Evolutionary conservation across 169 alveolate species (phyloP).

Genomic region (Eimeria necatrix): DNA sequence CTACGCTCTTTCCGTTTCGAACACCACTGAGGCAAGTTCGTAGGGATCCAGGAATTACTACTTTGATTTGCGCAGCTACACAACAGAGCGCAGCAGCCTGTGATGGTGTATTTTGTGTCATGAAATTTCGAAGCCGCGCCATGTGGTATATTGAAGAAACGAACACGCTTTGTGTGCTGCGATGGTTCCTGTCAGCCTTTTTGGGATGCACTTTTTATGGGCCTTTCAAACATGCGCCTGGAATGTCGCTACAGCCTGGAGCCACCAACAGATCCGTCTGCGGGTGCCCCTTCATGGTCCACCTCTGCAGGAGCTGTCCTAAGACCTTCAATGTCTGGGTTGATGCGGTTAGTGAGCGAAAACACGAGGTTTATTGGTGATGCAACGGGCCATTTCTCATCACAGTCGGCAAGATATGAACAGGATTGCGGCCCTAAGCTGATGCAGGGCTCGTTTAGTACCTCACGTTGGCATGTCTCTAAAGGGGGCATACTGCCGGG

Average conservation of each 20-base stretch:
- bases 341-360: constrained; percentile 34
- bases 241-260: constrained; percentile 35
- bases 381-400: neutral
- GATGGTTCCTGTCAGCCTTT: constrained; percentile 21
- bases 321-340: constrained; percentile 7
- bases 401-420: neutral
- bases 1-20: constrained; percentile 43
- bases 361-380: neutral
- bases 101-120: neutral
- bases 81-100: too few relatives aligned
- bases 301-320: neutral
- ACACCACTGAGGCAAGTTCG: constrained; percentile 41
- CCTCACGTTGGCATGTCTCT: neutral
- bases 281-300: constrained; percentile 18
- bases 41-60: too few relatives aligned
- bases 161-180: neutral
- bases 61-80: too few relatives aligned
- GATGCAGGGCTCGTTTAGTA: neutral
- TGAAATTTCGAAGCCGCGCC: neutral
- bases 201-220: constrained; percentile 64
- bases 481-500: neutral
- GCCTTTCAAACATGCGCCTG: constrained; percentile 47
- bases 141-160: too few relatives aligned
- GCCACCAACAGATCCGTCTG: constrained; percentile 33
- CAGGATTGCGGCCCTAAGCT: neutral